Base-by-base conservation (phyloP, 2,329 filamentous ascomycete genomes). In the Neonectria punicea region DNA sequence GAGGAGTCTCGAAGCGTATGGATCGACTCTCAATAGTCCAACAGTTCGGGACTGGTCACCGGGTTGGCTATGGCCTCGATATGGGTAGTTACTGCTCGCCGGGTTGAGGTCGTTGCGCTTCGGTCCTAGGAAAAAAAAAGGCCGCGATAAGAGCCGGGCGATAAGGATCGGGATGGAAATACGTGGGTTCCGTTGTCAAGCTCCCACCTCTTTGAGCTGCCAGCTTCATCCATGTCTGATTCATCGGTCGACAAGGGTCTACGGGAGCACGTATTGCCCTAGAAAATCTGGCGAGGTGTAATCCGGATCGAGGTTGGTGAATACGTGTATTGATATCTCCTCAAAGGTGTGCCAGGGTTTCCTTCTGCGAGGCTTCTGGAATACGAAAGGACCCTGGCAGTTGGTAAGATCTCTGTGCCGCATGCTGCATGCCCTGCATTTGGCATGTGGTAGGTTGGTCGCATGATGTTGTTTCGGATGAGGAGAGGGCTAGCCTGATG, bases 121-220 rank as follows among this genome's bases (percentile, higher is more conserved):
- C 55, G 64, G 32, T 34, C 28, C 50, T 62, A 64, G 46, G 49
- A 69, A 67, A 74, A 51, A 71, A 74, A 70, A 71, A 61, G 65
- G 56, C 20, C 54, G 60, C 68, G 66, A 71, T 69, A 70, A 68
- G 63, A 63, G 53, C 58, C 41, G 20, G 53, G 61, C 68, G 72
- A 74, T 74, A 74, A 74, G 69, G 49, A 8, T 46, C 69, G 71
- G 71, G 50, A 66, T 65, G 72, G 72, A 73, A 74, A 70, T 74
- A 74, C 66, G 30, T 47, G 44, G 49, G 46, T 50, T 67, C 71
- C 71, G 71, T 44, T 25, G 7, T 53, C 2, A 14, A 43, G 44
- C 18, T 43, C 34, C 34, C 22, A 16, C 32, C 25, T 44, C 16
- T 13, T 18, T 30, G 36, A 50, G 53, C 34, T 20, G 49, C 47